phyloP scores from a whole-genome alignment of 1,139 yeast species.

The Yamadazyma buinensis region DNA sequence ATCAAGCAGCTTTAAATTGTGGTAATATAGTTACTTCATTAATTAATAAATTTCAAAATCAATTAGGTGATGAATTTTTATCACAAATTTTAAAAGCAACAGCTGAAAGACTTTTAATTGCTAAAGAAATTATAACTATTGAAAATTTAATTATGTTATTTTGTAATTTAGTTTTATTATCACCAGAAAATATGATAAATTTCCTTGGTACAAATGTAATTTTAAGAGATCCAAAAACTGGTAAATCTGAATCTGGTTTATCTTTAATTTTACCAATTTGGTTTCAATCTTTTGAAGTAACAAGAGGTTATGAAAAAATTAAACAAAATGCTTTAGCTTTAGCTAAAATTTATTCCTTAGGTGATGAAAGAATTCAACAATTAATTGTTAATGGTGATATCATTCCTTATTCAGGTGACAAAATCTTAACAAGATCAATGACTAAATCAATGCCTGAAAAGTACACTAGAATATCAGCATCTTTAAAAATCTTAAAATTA shows the following conservation, averaged over 20 bases:
- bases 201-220: constrained; percentile 47
- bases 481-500: constrained; percentile 68
- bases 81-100: constrained; percentile 70
- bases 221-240: constrained; percentile 23
- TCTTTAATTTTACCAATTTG: constrained; percentile 53
- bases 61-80: constrained; percentile 47
- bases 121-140: constrained; percentile 67
- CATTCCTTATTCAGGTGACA: constrained; percentile 55
- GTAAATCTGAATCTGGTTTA: constrained; percentile 21
- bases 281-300: constrained; percentile 77
- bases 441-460: constrained; percentile 62
- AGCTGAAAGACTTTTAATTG: constrained; percentile 57
- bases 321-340: constrained; percentile 70
- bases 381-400: constrained; percentile 75
- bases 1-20: constrained; percentile 72
- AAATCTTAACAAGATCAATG: constrained; percentile 82
- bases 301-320: constrained; percentile 76
- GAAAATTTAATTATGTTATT: constrained; percentile 77
- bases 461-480: constrained; percentile 64
- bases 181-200: constrained; percentile 58
- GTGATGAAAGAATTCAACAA: constrained; percentile 49
- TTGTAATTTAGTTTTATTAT: constrained; percentile 62
- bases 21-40: constrained; percentile 68
- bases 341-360: constrained; percentile 51
- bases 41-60: constrained; percentile 53